These are phyloP conservation scores for Xylaria nigripes DNA, from an alignment of 495 filamentous ascomycete species.

Conservation along the genomic window DNA sequence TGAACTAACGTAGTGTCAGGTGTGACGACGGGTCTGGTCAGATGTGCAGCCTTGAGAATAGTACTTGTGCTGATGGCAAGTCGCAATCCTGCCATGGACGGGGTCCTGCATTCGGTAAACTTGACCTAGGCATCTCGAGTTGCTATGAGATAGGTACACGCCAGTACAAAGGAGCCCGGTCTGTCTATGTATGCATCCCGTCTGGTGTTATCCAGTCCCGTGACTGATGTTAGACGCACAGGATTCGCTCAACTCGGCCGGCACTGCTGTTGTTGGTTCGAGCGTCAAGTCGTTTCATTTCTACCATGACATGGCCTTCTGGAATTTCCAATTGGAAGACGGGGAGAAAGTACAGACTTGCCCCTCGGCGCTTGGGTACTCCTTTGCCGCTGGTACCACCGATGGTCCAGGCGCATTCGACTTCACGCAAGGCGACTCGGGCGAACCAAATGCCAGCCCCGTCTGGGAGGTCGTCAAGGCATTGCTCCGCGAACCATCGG, in stretches of 20 bases:
- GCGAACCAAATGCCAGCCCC: conserved; percentile 57
- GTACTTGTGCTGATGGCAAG: conserved; percentile 65
- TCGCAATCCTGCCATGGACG: conserved; percentile 73
- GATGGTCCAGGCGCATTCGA: conserved; percentile 91
- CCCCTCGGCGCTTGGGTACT: conserved; percentile 84
- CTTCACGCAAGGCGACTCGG: conserved; percentile 78
- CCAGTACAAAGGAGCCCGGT: conserved; percentile 56
- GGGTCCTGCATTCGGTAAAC: conserved; percentile 62
- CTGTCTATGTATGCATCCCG: conserved; percentile 44
- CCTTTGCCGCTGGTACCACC: conserved; percentile 87
- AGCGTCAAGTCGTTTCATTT: conserved; percentile 58
- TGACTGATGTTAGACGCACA: conserved; percentile 18
- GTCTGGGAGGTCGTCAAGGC: conserved; percentile 74
- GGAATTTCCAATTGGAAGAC: conserved; percentile 63
- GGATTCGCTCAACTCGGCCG: conserved; percentile 34
- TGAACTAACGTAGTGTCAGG: conserved; percentile 12
- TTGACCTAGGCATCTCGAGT: conserved; percentile 62
- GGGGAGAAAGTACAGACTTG: conserved; percentile 70
- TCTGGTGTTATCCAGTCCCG: not conserved
- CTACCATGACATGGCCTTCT: conserved; percentile 55
- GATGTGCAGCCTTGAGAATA: conserved; percentile 58
- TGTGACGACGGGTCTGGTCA: conserved; percentile 67
- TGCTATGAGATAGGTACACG: conserved; percentile 66
- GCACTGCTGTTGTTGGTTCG: conserved; percentile 38
- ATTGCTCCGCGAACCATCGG: conserved; percentile 61